A percentile compares a stretch with the other conserved stretches of the same genome.
phyloP scores from a whole-genome alignment of 1,139 yeast genomes.

The Tardiomyces depauwii region DNA sequence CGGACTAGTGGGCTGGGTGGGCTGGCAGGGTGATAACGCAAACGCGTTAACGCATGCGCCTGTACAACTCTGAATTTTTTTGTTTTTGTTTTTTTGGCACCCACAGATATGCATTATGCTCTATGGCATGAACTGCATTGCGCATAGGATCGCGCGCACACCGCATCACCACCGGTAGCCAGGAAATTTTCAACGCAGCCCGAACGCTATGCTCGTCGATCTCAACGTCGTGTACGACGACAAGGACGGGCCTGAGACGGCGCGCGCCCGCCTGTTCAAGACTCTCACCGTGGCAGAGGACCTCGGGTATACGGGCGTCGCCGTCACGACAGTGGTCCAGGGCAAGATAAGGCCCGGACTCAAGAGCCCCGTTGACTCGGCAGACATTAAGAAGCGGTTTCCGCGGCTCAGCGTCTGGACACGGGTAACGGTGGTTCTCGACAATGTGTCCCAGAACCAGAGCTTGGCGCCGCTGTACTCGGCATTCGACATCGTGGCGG shows the following conservation, averaged over 20 bases:
- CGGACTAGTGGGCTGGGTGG: too few relatives aligned
- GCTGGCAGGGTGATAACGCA: too few relatives aligned
- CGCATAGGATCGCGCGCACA: too few relatives aligned
- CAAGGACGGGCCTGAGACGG: not conserved
- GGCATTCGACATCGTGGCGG: slow-evolving; percentile 65
- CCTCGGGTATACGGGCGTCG: slow-evolving; percentile 65
- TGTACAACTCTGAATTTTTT: too few relatives aligned
- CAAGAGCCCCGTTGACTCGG: slow-evolving; percentile 17
- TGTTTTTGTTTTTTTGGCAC: too few relatives aligned
- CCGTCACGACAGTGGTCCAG: slow-evolving; percentile 56
- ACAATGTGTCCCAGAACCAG: slow-evolving; percentile 71
- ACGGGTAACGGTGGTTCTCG: slow-evolving; percentile 62
- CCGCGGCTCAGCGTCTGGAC: slow-evolving; percentile 49
- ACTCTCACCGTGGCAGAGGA: slow-evolving; percentile 15
- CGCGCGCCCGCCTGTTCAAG: slow-evolving; percentile 3
- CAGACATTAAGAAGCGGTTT: slow-evolving; percentile 20
- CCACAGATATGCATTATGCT: too few relatives aligned
- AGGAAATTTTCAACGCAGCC: too few relatives aligned
- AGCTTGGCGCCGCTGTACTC: slow-evolving; percentile 42
- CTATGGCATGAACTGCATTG: too few relatives aligned
- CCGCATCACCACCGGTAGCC: too few relatives aligned
- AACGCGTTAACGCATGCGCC: too few relatives aligned
- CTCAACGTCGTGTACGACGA: not conserved
- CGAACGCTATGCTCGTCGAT: not conserved
- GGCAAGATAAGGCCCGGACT: slow-evolving; percentile 34